Evolutionary conservation across 1,284 basidiomycete species (phyloP).

Genomic region (Puccinia novopanici): DNA sequence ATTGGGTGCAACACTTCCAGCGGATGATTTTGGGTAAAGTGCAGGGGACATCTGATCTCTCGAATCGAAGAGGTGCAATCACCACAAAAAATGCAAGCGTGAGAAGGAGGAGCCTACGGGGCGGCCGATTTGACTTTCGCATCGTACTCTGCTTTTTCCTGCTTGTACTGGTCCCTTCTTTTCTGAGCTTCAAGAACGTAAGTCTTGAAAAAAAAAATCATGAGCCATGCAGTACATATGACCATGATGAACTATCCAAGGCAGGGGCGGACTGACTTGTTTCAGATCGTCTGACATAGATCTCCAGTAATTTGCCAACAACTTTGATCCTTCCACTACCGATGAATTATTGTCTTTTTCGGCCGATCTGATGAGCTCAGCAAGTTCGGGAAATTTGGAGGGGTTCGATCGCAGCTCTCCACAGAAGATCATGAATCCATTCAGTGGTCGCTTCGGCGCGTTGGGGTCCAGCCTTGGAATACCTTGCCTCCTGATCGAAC

Average conservation of each 20-base stretch:
- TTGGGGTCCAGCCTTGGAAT: constrained; percentile 47
- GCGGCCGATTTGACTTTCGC: background rate
- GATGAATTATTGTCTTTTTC: constrained; percentile 23
- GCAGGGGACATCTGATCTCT: no score
- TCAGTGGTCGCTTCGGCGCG: constrained; percentile 42
- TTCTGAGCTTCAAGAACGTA: constrained; percentile 30
- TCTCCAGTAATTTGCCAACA: constrained; percentile 37
- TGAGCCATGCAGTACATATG: background rate
- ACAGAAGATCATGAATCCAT: constrained; percentile 49
- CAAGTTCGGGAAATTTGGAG: constrained; percentile 27
- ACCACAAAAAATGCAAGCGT: no score
- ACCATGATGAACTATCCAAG: background rate
- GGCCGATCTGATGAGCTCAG: constrained; percentile 2
- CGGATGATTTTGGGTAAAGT: no score
- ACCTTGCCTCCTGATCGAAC: constrained; percentile 15
- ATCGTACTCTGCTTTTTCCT: constrained; percentile 44
- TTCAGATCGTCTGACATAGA: constrained; percentile 39
- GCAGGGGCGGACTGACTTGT: constrained; percentile 16
- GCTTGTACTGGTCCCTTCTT: constrained; percentile 37
- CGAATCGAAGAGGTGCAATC: no score
- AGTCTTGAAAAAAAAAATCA: background rate
- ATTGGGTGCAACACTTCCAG: no score
- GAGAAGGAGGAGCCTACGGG: background rate
- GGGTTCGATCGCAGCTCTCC: constrained; percentile 37
- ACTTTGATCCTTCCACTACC: constrained; percentile 30